A percentile compares a stretch with the other conserved stretches of the same genome.
Evolutionary conservation across 164 flowering plant species (phyloP).

Genomic region (Vitis riparia): DNA sequence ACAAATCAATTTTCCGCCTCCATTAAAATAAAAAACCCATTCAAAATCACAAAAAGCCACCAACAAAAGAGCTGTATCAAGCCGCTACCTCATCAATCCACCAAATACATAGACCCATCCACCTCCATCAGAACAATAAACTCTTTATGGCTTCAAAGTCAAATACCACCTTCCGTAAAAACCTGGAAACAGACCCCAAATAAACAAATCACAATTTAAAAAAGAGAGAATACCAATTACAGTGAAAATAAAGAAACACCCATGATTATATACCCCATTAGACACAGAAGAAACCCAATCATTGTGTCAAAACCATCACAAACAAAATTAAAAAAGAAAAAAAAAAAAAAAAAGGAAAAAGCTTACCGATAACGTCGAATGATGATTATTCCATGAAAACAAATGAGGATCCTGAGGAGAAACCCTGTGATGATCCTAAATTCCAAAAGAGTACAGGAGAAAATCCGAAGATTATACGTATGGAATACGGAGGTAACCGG

Average conservation of each 20-base stretch:
- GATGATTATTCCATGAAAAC: too few relatives aligned
- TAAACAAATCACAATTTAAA: slow-evolving; percentile 6
- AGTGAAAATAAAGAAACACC: slow-evolving; percentile 25
- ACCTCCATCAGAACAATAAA: slow-evolving; percentile 12
- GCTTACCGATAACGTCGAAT: not conserved
- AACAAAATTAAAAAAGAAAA: slow-evolving; percentile 1
- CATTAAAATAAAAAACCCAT: slow-evolving; percentile 8
- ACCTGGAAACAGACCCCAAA: slow-evolving; percentile 32
- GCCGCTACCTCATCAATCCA: slow-evolving; percentile 3
- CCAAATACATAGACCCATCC: too few relatives aligned
- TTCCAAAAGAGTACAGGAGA: not conserved
- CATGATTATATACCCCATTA: slow-evolving; percentile 22
- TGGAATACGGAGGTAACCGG: not conserved
- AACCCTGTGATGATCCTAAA: not conserved
- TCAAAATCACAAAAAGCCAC: slow-evolving; percentile 17
- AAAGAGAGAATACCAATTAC: not conserved
- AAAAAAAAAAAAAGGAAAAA: not conserved
- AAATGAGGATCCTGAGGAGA: not conserved
- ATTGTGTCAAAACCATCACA: slow-evolving; percentile 14
- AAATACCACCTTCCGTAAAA: slow-evolving; percentile 37
- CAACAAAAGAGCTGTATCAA: not conserved
- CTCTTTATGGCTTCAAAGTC: slow-evolving; percentile 38
- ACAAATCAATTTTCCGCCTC: slow-evolving; percentile 9
- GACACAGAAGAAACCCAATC: slow-evolving; percentile 11
- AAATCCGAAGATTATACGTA: slow-evolving; percentile 2